phyloP scores from a whole-genome alignment of 345 rosid genomes.

The Toxicodendron radicans region DNA sequence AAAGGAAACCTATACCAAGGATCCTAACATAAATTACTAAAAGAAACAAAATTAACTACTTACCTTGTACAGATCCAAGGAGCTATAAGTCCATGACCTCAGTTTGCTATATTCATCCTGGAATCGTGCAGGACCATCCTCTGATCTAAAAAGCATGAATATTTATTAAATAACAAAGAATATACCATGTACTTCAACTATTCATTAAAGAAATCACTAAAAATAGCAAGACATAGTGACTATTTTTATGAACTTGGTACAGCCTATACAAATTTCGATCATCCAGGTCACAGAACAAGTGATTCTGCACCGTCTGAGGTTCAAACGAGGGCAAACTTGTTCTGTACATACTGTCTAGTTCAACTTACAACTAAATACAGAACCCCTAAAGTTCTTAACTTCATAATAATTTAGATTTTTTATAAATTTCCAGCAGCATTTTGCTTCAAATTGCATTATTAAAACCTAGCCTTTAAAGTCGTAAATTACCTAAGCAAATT shows the following conservation, averaged over 20 bases:
- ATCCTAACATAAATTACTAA: neutral
- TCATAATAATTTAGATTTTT: neutral
- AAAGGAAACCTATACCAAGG: neutral
- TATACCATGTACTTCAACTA: too few species aligned
- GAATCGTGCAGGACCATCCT: slow-evolving; percentile 60
- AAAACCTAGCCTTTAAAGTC: neutral
- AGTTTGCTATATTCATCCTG: slow-evolving; percentile 76
- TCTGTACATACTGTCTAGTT: neutral
- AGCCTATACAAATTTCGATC: neutral
- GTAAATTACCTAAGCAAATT: too few species aligned
- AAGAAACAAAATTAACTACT: neutral
- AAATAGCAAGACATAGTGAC: neutral
- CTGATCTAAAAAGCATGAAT: slow-evolving; percentile 44
- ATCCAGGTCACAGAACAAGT: neutral
- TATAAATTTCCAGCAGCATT: neutral
- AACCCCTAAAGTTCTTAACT: neutral
- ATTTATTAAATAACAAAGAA: slow-evolving; percentile 3
- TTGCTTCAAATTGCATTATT: neutral
- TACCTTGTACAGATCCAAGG: slow-evolving; percentile 91
- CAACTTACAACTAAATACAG: too few species aligned
- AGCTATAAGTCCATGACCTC: slow-evolving; percentile 79
- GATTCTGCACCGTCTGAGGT: too few species aligned
- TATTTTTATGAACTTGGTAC: neutral
- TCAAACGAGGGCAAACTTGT: too few species aligned
- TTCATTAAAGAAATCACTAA: too few species aligned